Conservation (phyloP, 1,139 yeast species). For the Blastobotrys ciferrii region DNA sequence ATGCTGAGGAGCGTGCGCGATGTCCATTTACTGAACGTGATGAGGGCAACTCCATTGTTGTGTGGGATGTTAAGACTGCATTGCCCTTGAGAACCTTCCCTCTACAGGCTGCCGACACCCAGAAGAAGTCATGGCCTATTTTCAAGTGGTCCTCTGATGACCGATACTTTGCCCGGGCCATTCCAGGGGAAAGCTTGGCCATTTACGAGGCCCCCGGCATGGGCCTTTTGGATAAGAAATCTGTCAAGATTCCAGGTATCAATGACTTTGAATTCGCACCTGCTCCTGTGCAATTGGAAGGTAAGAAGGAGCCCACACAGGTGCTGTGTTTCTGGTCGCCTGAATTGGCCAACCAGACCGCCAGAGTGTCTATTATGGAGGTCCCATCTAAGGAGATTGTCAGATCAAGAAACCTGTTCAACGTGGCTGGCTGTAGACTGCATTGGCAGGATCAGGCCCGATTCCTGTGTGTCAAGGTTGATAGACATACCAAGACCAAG, state of each 20-base stretch:
- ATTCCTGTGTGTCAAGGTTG: slow-evolving; percentile 89
- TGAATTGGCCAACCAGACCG: slow-evolving; percentile 87
- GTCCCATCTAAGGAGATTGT: slow-evolving; percentile 79
- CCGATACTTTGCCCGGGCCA: slow-evolving; percentile 91
- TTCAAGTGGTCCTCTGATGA: slow-evolving; percentile 96
- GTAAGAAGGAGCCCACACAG: slow-evolving; percentile 30
- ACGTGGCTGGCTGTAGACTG: slow-evolving; percentile 86
- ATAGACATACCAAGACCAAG: slow-evolving; percentile 93
- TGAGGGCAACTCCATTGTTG: slow-evolving; percentile 89
- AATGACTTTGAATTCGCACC: slow-evolving; percentile 97
- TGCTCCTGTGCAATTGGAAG: slow-evolving; percentile 68
- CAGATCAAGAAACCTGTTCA: slow-evolving; percentile 91
- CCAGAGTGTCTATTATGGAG: slow-evolving; percentile 89
- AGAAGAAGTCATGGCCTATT: slow-evolving; percentile 91
- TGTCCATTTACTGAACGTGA: slow-evolving; percentile 87
- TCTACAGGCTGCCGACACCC: slow-evolving; percentile 49
- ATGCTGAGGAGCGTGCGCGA: slow-evolving; percentile 50
- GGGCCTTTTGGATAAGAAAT: slow-evolving; percentile 79
- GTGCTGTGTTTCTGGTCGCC: slow-evolving; percentile 96
- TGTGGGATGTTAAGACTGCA: slow-evolving; percentile 89
- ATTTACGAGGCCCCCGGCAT: slow-evolving; percentile 74
- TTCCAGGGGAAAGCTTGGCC: slow-evolving; percentile 83
- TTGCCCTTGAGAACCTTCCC: slow-evolving; percentile 82
- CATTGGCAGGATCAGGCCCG: slow-evolving; percentile 94
- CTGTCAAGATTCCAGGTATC: slow-evolving; percentile 79